These are phyloP conservation scores for Blastomyces emzantsi DNA, from an alignment of 2,329 filamentous ascomycete species.

Conservation along the genomic window DNA sequence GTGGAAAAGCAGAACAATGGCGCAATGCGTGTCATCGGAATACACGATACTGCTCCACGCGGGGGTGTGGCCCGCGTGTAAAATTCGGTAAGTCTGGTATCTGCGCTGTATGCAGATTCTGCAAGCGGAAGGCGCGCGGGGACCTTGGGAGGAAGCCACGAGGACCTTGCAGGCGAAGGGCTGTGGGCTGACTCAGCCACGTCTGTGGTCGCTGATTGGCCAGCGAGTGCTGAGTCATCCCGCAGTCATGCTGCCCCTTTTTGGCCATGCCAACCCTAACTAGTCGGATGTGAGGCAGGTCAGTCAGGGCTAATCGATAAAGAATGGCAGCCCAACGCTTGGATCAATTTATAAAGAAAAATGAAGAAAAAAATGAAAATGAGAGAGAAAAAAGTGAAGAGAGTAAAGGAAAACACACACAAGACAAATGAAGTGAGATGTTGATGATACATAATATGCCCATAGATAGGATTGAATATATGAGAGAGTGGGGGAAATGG, in stretches of 20 bases:
- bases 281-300: no score
- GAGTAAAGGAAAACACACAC: neutral
- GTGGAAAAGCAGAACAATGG: neutral
- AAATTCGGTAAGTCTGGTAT: neutral
- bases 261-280: no score
- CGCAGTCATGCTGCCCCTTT: no score
- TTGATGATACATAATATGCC: neutral
- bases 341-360: neutral
- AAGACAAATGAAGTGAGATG: neutral
- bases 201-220: neutral
- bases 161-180: conserved; percentile 2
- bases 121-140: neutral
- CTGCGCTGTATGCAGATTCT: neutral
- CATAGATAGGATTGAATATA: conserved; percentile 1
- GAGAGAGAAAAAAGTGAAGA: neutral
- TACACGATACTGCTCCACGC: neutral
- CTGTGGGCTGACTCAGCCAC: neutral
- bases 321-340: neutral
- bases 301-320: neutral
- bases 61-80: neutral
- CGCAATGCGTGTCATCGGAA: neutral
- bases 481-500: conserved; percentile 10
- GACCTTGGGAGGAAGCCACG: neutral
- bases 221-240: neutral
- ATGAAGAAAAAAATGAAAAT: neutral